phyloP scores from a whole-genome alignment of 805 yeast species.

The Phaffomyces antillensis region DNA sequence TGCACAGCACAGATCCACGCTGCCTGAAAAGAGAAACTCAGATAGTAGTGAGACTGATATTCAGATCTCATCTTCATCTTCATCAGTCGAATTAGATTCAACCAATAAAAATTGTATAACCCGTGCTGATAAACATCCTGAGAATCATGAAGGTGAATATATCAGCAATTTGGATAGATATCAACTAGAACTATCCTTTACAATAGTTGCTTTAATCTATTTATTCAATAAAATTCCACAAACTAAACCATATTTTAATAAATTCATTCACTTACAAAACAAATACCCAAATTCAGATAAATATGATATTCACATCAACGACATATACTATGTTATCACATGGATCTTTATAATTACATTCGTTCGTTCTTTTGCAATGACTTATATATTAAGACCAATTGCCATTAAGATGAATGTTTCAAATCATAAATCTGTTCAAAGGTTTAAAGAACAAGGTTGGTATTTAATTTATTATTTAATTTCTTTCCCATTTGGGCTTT shows the following conservation, averaged over 20 bases:
- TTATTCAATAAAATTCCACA: constrained; percentile 22
- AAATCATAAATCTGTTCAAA: constrained; percentile 43
- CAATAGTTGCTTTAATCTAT: constrained; percentile 16
- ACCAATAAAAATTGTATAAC: too few relatives aligned
- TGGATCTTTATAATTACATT: constrained; percentile 52
- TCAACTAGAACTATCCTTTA: constrained; percentile 24
- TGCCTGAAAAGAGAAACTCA: neutral
- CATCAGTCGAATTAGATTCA: neutral
- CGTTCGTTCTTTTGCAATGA: constrained; percentile 55
- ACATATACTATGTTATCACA: constrained; percentile 43
- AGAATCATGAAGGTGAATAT: constrained; percentile 6
- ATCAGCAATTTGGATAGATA: constrained; percentile 19
- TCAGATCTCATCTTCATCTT: neutral
- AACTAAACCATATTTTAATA: constrained; percentile 24
- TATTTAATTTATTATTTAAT: constrained; percentile 48
- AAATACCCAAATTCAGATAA: constrained; percentile 18
- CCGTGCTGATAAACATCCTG: too few relatives aligned
- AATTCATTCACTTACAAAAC: constrained; percentile 38
- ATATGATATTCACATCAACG: constrained; percentile 54
- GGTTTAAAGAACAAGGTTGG: constrained; percentile 91
- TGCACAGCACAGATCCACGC: neutral
- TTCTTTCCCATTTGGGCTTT: constrained; percentile 51
- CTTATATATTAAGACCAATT: constrained; percentile 47
- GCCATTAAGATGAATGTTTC: constrained; percentile 41
- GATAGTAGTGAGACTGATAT: neutral